These are phyloP conservation scores for Pholiota microspora DNA, from an alignment of 768 basidiomycete genomes.

Conservation along the genomic window DNA sequence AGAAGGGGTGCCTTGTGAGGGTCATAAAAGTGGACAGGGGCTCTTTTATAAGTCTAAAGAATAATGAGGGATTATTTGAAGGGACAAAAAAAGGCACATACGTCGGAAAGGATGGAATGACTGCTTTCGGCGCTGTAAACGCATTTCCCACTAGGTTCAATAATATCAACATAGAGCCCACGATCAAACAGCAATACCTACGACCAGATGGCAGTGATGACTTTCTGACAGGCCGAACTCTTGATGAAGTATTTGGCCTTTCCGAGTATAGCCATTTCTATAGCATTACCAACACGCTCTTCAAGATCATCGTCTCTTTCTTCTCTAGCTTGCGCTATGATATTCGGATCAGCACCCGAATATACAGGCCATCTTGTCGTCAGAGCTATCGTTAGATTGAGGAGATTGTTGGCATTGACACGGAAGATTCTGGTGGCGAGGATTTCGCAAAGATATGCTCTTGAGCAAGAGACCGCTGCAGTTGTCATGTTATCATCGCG, in stretches of 20 bases:
- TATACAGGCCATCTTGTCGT: conserved; percentile 84
- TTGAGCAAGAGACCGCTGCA: conserved; percentile 63
- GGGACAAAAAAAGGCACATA: conserved; percentile 29
- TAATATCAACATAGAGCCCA: conserved; percentile 1
- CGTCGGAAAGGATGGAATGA: conserved; percentile 89
- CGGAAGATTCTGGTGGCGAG: conserved; percentile 80
- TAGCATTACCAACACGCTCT: conserved; percentile 84
- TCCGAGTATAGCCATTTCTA: conserved; percentile 89
- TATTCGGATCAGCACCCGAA: conserved; percentile 61
- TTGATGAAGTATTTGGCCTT: conserved; percentile 90
- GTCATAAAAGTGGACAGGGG: conserved; percentile 91
- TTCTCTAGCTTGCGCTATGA: conserved; percentile 57
- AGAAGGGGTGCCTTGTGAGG: conserved; percentile 91
- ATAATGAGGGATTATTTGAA: background rate
- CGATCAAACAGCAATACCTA: conserved; percentile 29
- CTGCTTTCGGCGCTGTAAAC: conserved; percentile 89
- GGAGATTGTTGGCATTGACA: conserved; percentile 63
- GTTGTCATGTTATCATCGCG: conserved; percentile 76
- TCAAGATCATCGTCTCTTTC: conserved; percentile 72
- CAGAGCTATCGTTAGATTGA: conserved; percentile 66
- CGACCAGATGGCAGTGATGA: conserved; percentile 85
- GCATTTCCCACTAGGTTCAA: conserved; percentile 68
- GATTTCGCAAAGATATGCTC: conserved; percentile 87
- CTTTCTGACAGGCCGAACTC: conserved; percentile 83
- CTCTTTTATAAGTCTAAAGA: conserved; percentile 85